Conservation (phyloP, 2,329 filamentous ascomycete species). For the Colletotrichum magnum region DNA sequence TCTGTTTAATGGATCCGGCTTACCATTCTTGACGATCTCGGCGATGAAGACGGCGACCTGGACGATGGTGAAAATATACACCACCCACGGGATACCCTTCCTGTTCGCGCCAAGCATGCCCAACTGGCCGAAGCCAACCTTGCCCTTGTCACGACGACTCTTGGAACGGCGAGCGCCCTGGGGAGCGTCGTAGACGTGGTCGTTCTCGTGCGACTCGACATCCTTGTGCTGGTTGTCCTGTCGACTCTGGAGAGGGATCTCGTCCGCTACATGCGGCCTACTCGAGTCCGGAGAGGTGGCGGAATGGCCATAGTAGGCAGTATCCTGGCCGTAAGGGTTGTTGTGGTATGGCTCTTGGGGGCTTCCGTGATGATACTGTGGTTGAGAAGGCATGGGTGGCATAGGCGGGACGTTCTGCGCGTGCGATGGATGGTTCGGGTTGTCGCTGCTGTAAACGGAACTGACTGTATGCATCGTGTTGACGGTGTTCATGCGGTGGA, state of each 20-base stretch:
- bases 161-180: constrained; percentile 47
- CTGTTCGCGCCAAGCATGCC: constrained; percentile 71
- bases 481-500: constrained; percentile 46
- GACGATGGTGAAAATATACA: constrained; percentile 82
- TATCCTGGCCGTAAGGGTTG: constrained; percentile 65
- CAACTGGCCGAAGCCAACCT: constrained; percentile 70
- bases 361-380: constrained; percentile 42
- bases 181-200: constrained; percentile 74
- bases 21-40: constrained; percentile 88
- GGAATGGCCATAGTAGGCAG: constrained; percentile 68
- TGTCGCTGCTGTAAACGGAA: constrained; percentile 30
- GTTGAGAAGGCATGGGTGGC: constrained; percentile 4
- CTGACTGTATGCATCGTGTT: constrained; percentile 30
- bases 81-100: constrained; percentile 81
- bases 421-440: constrained; percentile 22
- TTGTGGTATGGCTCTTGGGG: too few species aligned
- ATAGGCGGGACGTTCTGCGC: constrained; percentile 15
- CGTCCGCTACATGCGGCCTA: constrained; percentile 57
- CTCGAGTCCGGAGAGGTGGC: constrained; percentile 52
- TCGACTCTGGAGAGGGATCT: constrained; percentile 71
- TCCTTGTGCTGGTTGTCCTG: constrained; percentile 51
- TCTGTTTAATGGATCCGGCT: constrained; percentile 46
- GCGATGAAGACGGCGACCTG: constrained; percentile 91
- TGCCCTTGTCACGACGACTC: constrained; percentile 52
- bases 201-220: constrained; percentile 60